phyloP scores from a whole-genome alignment of 2,329 filamentous ascomycete species.

The Gnomoniopsis sp. region DNA sequence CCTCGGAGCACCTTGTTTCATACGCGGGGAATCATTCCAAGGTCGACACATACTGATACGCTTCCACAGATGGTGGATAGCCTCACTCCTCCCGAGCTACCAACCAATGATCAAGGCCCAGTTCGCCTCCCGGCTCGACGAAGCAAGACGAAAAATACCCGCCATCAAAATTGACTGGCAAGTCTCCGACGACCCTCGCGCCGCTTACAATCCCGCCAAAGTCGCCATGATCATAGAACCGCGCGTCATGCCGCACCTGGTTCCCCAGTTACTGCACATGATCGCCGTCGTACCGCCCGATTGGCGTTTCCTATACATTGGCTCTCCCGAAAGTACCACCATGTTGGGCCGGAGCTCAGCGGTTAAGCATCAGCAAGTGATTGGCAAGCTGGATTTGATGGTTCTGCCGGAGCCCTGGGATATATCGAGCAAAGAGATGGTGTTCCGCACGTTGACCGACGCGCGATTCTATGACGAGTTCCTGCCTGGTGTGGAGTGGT shows the following conservation, averaged over 20 bases:
- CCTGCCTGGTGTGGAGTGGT: conserved; percentile 48
- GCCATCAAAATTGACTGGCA: conserved; percentile 39
- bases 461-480: conserved; percentile 49
- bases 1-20: background rate
- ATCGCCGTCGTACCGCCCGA: conserved; percentile 54
- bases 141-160: conserved; percentile 37
- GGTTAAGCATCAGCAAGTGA: conserved; percentile 37
- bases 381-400: conserved; percentile 48
- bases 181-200: conserved; percentile 28
- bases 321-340: conserved; percentile 42
- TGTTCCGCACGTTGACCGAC: conserved; percentile 49
- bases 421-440: conserved; percentile 47
- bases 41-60: background rate
- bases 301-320: conserved; percentile 57
- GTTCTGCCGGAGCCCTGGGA: conserved; percentile 51
- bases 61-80: conserved; percentile 43
- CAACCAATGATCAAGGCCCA: conserved; percentile 36
- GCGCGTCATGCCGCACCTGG: conserved; percentile 45
- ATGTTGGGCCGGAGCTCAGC: conserved; percentile 38
- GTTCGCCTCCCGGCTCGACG: conserved; percentile 28
- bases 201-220: conserved; percentile 45
- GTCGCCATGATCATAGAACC: conserved; percentile 55
- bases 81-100: conserved; percentile 40
- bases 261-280: conserved; percentile 53
- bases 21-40: background rate